phyloP scores from a whole-genome alignment of 1,284 basidiomycete genomes.

The Phlebopus sp. region DNA sequence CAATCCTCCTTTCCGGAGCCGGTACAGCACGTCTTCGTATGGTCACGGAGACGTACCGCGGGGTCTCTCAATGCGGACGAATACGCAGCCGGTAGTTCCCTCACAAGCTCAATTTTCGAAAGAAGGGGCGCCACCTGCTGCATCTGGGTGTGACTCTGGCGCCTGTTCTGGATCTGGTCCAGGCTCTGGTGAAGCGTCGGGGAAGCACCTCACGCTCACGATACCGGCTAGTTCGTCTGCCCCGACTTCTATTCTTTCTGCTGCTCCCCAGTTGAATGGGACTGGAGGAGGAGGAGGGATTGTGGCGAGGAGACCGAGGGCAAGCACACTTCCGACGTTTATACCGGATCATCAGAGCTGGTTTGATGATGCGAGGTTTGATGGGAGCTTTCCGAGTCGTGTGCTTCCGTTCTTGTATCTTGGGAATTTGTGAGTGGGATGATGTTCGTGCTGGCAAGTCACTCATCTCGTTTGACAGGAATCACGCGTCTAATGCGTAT shows the following conservation, averaged over 20 bases:
- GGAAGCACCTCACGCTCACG: slow-evolving; percentile 18
- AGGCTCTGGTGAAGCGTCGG: no score
- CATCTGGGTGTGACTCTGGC: no score
- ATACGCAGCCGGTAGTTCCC: slow-evolving; percentile 25
- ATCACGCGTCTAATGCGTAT: slow-evolving; percentile 91
- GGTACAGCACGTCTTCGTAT: slow-evolving; percentile 22
- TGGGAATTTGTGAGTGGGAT: slow-evolving; percentile 82
- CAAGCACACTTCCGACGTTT: slow-evolving; percentile 64
- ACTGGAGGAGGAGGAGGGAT: slow-evolving; percentile 7
- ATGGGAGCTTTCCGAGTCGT: slow-evolving; percentile 93
- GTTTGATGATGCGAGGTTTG: slow-evolving; percentile 92
- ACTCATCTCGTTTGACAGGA: slow-evolving; percentile 51
- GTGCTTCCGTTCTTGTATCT: slow-evolving; percentile 95
- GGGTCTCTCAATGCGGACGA: slow-evolving; percentile 12
- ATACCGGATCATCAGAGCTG: slow-evolving; percentile 76
- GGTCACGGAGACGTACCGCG: slow-evolving; percentile 22
- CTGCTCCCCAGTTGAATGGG: slow-evolving; percentile 12
- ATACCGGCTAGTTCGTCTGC: slow-evolving; percentile 19
- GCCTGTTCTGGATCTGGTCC: background rate
- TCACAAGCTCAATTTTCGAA: slow-evolving; percentile 12
- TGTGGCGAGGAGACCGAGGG: slow-evolving; percentile 54
- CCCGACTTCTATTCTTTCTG: slow-evolving; percentile 8
- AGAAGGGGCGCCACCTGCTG: background rate
- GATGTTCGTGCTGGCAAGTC: slow-evolving; percentile 4
- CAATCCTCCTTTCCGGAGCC: slow-evolving; percentile 21